Percentiles rank a stretch among this genome's conserved stretches.
These are phyloP conservation scores for Ramalina intermedia DNA, from an alignment of 495 filamentous ascomycete species.

Conservation along the genomic window DNA sequence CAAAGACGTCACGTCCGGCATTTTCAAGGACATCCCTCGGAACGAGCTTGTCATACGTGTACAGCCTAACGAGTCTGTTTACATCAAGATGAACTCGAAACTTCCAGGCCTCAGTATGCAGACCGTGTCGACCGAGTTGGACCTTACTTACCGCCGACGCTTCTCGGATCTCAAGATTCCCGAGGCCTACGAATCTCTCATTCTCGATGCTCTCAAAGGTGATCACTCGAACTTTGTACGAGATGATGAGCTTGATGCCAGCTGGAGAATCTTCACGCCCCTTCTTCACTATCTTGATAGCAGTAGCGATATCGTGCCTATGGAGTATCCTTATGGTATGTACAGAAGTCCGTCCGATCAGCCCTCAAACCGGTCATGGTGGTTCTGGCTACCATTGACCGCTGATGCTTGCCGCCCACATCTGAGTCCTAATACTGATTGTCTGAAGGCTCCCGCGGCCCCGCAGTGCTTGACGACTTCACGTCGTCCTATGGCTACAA, in stretches of 20 bases:
- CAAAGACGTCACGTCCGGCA: conserved; percentile 96
- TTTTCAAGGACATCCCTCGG: conserved; percentile 98
- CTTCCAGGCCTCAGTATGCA: conserved; percentile 97
- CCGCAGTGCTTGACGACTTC: conserved; percentile 94
- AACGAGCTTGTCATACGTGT: conserved; percentile 99
- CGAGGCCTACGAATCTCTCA: conserved; percentile 96
- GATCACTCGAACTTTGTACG: conserved; percentile 99
- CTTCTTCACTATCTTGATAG: conserved; percentile 95
- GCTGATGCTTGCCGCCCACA: conserved; percentile 7
- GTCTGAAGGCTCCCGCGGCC: conserved; percentile 74
- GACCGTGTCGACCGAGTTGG: conserved; percentile 96
- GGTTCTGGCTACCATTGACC: no score
- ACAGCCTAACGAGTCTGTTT: conserved; percentile 97
- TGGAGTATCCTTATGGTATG: conserved; percentile 99
- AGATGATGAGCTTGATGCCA: conserved; percentile 95
- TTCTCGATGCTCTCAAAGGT: conserved; percentile 94
- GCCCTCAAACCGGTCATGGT: no score
- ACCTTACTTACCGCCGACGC: conserved; percentile 92
- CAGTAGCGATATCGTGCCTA: conserved; percentile 97
- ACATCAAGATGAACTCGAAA: conserved; percentile 99
- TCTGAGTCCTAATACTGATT: background rate
- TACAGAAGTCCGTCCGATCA: conserved; percentile 4
- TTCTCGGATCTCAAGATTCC: conserved; percentile 99
- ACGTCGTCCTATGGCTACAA: conserved; percentile 96
- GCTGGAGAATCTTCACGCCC: conserved; percentile 97